Evolutionary conservation across 805 yeast species (phyloP), one percentile per base, ranked within the genome.

Genomic region (Kodamaea sagamina): DNA sequence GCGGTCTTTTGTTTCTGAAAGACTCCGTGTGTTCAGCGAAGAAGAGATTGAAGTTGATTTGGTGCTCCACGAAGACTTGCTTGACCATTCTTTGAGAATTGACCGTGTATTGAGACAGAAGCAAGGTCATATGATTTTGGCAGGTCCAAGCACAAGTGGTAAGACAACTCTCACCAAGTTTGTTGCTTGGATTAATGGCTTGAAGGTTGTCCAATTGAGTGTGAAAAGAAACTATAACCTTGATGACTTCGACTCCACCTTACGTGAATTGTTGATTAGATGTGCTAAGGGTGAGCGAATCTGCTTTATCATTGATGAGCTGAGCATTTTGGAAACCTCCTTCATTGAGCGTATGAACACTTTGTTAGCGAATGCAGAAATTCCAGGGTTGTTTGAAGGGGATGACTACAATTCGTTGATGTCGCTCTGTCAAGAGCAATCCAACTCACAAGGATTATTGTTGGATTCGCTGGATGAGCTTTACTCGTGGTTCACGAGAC

Each of bases 271-370:
- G 0, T 65, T 92, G 3, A 12, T 63, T 1, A 42, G 59, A 27
- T 71, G 76, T 55, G 72, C 65, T 2, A 61, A 64, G 25, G 87
- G 85, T 4, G 84, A 84, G 50, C 75, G 71, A 41, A 60, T 82
- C 0, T 86, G 95, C 50, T 78, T 88, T 43, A 68, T 90, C 15
- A 73, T 92, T 13, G 96, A 89, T 51, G 97, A 92, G 53, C 81
- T 95, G 0, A 79, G 83, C 21, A 78, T 89, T 39, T 52, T 82
- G 32, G 90, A 87, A 25, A 72, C 95, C 0, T 71, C 93, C 0
- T 92, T 90, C 55, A 63, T 92, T 22, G 98, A 92, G 61, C 69
- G 96, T 47, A 89, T 92, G 93, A 92, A 92, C 54, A 87, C 96
- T 0, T 66, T 92, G n/a, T 71, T 92, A 28, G 97, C 97, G 0